These are phyloP conservation scores for Fusarium sororula DNA, from an alignment of 2,329 filamentous ascomycete genomes.

Conservation along the genomic window DNA sequence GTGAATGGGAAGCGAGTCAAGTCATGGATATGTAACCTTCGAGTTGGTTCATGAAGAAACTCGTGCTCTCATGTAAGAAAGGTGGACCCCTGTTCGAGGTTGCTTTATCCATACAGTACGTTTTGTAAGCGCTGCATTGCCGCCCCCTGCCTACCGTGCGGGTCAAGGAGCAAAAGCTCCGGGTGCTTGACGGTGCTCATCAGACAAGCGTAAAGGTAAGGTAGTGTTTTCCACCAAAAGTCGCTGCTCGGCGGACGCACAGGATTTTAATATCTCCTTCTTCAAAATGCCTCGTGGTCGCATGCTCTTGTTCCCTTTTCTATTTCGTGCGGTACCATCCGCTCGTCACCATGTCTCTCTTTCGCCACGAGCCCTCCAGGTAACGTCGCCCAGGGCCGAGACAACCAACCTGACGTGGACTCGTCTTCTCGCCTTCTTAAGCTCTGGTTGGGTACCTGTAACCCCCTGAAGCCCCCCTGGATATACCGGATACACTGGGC, in stretches of 20 bases:
- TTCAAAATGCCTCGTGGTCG: slow-evolving; percentile 46
- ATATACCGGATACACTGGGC: slow-evolving; percentile 17
- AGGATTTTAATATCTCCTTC: slow-evolving; percentile 38
- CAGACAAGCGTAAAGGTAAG: slow-evolving; percentile 34
- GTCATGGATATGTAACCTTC: neutral
- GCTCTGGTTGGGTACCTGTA: slow-evolving; percentile 32
- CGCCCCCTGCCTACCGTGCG: slow-evolving; percentile 44
- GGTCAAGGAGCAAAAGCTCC: slow-evolving; percentile 50
- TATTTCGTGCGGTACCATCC: slow-evolving; percentile 27
- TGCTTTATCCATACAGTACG: slow-evolving; percentile 17
- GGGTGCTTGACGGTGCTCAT: slow-evolving; percentile 39
- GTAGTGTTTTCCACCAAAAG: slow-evolving; percentile 39
- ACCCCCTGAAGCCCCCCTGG: slow-evolving; percentile 25
- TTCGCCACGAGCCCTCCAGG: slow-evolving; percentile 39
- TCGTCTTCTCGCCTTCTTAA: slow-evolving; percentile 28
- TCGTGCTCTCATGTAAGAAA: slow-evolving; percentile 19
- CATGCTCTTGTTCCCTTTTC: slow-evolving; percentile 33
- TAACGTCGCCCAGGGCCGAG: slow-evolving; percentile 34
- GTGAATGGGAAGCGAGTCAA: neutral
- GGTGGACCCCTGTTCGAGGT: slow-evolving; percentile 22
- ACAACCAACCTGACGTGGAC: slow-evolving; percentile 30
- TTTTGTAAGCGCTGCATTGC: slow-evolving; percentile 46
- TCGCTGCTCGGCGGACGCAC: slow-evolving; percentile 40
- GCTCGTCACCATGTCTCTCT: slow-evolving; percentile 35
- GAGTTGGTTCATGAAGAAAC: neutral